phyloP scores from a whole-genome alignment of 768 basidiomycete genomes.

The Serendipita vermifera region DNA sequence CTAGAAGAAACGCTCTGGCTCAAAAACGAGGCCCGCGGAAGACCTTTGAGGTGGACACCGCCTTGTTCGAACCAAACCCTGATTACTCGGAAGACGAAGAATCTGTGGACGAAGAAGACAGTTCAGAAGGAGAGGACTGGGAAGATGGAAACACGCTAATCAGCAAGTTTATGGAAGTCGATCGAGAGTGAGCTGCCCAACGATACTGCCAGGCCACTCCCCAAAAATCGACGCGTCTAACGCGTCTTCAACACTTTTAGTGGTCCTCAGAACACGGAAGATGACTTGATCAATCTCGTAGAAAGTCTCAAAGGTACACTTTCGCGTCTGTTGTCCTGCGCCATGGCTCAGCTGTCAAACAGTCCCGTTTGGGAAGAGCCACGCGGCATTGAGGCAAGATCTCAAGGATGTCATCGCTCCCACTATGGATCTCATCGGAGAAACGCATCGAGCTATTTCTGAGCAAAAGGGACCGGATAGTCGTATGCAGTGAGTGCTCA shows the following conservation, averaged over 20 bases:
- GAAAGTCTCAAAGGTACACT: not conserved
- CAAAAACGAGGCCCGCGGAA: not conserved
- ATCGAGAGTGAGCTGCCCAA: not conserved
- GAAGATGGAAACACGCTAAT: not conserved
- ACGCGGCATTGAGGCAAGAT: not conserved
- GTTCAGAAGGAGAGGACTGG: conserved; percentile 6
- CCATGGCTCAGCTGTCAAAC: not conserved
- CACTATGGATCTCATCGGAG: not conserved
- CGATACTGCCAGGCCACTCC: not conserved
- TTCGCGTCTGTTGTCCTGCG: not conserved
- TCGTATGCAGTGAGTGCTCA: not conserved
- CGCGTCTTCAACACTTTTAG: not conserved
- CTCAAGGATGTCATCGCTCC: not conserved
- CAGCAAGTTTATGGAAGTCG: not conserved
- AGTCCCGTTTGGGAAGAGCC: not conserved
- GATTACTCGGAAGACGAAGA: not conserved
- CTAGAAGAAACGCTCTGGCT: not conserved
- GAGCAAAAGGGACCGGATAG: conserved; percentile 2
- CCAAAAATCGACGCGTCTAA: too few relatives aligned
- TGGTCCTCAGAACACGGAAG: not conserved
- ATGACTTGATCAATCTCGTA: not conserved
- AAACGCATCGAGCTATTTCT: not conserved
- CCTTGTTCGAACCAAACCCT: not conserved
- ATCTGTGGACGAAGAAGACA: not conserved
- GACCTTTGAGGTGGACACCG: not conserved